A percentile compares a stretch with the other conserved stretches of the same genome.
Conservation (phyloP, 1,284 basidiomycete genomes). For the Golubevia pallescens region DNA sequence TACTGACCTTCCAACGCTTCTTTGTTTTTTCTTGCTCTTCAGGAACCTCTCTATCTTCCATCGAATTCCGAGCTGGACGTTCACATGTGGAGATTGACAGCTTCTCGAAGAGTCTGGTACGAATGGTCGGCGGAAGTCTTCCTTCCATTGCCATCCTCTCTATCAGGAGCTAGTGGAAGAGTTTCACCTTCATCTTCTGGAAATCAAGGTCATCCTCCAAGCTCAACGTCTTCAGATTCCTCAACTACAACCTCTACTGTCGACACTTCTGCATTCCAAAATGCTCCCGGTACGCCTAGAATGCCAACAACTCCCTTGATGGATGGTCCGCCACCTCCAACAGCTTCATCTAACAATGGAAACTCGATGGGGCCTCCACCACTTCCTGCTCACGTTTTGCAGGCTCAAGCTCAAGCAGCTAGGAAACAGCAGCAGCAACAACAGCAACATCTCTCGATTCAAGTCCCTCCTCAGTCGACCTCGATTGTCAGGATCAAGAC, state of each 20-base stretch:
- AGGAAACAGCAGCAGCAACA: conserved; percentile 5
- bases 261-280: conserved; percentile 28
- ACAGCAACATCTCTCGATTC: conserved; percentile 5
- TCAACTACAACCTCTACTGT: conserved; percentile 3
- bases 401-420: neutral
- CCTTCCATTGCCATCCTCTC: too few species aligned
- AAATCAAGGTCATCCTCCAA: neutral
- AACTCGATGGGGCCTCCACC: conserved; percentile 9
- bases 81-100: conserved; percentile 90
- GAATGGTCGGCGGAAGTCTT: conserved; percentile 97
- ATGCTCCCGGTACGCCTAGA: conserved; percentile 49
- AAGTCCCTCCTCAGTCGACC: neutral
- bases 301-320: conserved; percentile 28
- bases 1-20: conserved; percentile 1
- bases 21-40: neutral
- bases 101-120: conserved; percentile 87
- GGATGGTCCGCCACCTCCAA: conserved; percentile 2
- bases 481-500: conserved; percentile 35
- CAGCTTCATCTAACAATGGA: neutral
- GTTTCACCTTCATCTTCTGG: too few species aligned
- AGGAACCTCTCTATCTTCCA: conserved; percentile 92
- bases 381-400: neutral
- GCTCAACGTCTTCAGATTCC: neutral
- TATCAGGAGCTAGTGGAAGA: too few species aligned
- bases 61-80: conserved; percentile 89